phyloP scores from a whole-genome alignment of 768 basidiomycete species.

The Leccinum truebloodii region DNA sequence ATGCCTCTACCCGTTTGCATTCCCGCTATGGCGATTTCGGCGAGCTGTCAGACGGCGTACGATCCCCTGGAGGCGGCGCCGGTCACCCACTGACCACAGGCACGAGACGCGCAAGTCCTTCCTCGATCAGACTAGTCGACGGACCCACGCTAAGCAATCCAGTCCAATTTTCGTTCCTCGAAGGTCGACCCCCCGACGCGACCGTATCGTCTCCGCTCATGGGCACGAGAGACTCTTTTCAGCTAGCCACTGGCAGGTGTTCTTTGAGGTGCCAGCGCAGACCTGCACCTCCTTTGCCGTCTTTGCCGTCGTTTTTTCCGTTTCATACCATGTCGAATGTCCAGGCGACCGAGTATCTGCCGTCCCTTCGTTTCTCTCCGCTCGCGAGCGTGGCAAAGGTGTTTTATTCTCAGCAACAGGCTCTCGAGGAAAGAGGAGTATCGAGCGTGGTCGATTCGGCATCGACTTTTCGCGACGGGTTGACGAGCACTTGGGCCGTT shows the following conservation, averaged over 20 bases:
- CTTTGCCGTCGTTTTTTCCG: conserved; percentile 20
- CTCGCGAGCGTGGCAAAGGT: conserved; percentile 9
- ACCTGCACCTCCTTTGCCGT: conserved; percentile 23
- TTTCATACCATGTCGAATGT: conserved; percentile 1
- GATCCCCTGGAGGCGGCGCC: neutral
- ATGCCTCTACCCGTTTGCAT: neutral
- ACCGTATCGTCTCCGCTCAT: conserved; percentile 22
- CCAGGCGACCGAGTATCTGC: conserved; percentile 8
- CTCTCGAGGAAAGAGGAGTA: neutral
- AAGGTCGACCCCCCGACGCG: conserved; percentile 22
- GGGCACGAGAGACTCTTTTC: conserved; percentile 32
- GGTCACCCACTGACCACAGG: neutral
- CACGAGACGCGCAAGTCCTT: conserved; percentile 17
- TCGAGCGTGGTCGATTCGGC: neutral
- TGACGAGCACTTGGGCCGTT: neutral
- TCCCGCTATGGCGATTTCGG: conserved; percentile 7
- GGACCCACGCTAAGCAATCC: conserved; percentile 12
- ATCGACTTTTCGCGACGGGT: neutral
- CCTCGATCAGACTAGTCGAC: conserved; percentile 29
- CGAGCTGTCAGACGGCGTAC: neutral
- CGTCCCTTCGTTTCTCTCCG: conserved; percentile 24
- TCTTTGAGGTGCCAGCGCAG: conserved; percentile 15
- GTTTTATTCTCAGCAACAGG: conserved; percentile 6
- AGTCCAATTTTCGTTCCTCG: conserved; percentile 27
- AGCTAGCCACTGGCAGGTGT: conserved; percentile 17